Evolutionary conservation across 768 basidiomycete genomes (phyloP).

Genomic region (Obba rivulosa): DNA sequence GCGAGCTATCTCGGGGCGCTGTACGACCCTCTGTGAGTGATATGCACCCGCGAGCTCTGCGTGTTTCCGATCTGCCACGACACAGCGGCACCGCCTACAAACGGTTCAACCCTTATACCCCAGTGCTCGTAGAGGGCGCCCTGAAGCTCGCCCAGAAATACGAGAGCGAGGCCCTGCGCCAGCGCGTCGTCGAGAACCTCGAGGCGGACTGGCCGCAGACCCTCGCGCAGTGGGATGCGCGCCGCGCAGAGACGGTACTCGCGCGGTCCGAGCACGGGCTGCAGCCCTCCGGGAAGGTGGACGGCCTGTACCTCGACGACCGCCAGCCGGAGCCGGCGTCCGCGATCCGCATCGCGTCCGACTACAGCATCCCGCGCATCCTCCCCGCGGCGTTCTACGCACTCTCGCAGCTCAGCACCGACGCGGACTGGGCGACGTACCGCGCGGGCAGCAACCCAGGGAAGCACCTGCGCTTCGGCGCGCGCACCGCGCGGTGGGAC

Average conservation of each 20-base stretch:
- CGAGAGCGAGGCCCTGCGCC: slow-evolving; percentile 27
- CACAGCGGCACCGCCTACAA: slow-evolving; percentile 23
- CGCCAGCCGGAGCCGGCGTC: slow-evolving; percentile 26
- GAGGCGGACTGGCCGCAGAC: slow-evolving; percentile 32
- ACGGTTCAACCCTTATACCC: slow-evolving; percentile 27
- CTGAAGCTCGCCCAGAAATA: slow-evolving; percentile 32
- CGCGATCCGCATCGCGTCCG: slow-evolving; percentile 24
- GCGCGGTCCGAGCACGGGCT: slow-evolving; percentile 24
- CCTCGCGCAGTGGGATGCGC: slow-evolving; percentile 26
- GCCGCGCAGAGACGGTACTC: slow-evolving; percentile 21
- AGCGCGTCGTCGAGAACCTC: slow-evolving; percentile 26
- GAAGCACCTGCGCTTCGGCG: slow-evolving; percentile 26
- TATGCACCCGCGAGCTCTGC: background rate
- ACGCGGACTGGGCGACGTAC: slow-evolving; percentile 25
- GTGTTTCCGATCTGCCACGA: background rate
- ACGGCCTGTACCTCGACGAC: slow-evolving; percentile 26
- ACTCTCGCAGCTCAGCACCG: slow-evolving; percentile 20
- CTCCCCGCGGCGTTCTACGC: slow-evolving; percentile 27
- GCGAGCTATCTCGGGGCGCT: slow-evolving; percentile 21
- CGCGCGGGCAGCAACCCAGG: slow-evolving; percentile 17
- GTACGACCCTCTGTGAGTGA: slow-evolving; percentile 24
- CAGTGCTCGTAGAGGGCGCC: slow-evolving; percentile 25
- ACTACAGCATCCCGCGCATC: slow-evolving; percentile 21
- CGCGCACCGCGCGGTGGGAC: slow-evolving; percentile 24
- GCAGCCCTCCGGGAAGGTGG: slow-evolving; percentile 21